Percentiles rank a stretch among this genome's conserved stretches.
These are phyloP conservation scores for Neolentinus lepideus DNA, from an alignment of 1,284 basidiomycete species.

Conservation along the genomic window DNA sequence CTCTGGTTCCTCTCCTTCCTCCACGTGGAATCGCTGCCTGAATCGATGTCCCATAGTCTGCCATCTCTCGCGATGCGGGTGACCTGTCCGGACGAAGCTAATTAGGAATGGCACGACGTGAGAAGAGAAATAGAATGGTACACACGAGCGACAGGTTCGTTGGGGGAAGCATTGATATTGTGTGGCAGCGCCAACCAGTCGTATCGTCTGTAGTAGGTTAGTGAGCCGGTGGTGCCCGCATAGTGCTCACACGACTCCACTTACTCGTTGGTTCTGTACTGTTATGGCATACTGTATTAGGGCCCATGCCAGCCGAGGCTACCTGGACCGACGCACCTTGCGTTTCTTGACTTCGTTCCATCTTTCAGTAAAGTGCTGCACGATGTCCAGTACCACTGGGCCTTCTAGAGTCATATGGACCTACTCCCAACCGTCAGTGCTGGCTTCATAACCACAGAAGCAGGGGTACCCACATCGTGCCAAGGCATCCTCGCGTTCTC, in stretches of 20 bases:
- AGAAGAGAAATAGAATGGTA: constrained; percentile 7
- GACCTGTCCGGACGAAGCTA: constrained; percentile 30
- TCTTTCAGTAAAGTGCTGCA: constrained; percentile 86
- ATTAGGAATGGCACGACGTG: neutral
- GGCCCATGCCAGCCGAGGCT: neutral
- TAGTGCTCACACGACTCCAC: constrained; percentile 14
- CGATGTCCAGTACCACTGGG: constrained; percentile 79
- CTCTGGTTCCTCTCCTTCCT: constrained; percentile 25
- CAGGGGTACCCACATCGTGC: constrained; percentile 61
- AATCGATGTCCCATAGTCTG: constrained; percentile 50
- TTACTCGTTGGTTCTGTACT: constrained; percentile 50
- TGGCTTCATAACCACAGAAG: neutral
- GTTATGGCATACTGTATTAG: constrained; percentile 3
- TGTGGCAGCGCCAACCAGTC: constrained; percentile 85
- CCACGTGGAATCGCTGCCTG: constrained; percentile 47
- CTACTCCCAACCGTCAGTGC: constrained; percentile 24
- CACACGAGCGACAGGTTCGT: constrained; percentile 59
- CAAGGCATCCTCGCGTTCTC: constrained; percentile 82
- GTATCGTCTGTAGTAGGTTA: constrained; percentile 31
- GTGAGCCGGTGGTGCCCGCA: neutral
- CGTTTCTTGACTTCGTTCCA: constrained; percentile 84
- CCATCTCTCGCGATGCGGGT: constrained; percentile 66
- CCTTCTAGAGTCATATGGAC: constrained; percentile 85
- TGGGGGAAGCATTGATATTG: constrained; percentile 47
- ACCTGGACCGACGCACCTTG: constrained; percentile 37